phyloP scores from a whole-genome alignment of 257 asterid genomes.

The Ocimum tenuiflorum region DNA sequence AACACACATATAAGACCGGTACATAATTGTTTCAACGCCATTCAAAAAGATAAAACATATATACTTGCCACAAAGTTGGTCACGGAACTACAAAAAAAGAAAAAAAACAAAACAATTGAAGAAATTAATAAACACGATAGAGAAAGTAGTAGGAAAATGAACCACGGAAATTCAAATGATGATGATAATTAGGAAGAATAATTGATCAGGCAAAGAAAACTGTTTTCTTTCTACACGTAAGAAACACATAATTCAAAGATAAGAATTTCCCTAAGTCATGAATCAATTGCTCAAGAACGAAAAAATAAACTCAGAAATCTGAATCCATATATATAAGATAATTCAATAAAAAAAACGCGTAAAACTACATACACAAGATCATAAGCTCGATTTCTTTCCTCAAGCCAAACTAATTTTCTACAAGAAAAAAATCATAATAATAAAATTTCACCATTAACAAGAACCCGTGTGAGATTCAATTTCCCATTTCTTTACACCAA shows the following conservation, averaged over 20 bases:
- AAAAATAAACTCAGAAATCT: slow-evolving; percentile 2
- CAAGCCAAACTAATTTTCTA: slow-evolving; percentile 8
- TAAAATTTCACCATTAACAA: not conserved
- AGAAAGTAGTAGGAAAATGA: too few species aligned
- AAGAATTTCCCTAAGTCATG: not conserved
- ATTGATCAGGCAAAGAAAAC: too few species aligned
- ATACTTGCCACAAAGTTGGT: not conserved
- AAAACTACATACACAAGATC: slow-evolving; percentile 19
- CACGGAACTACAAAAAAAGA: not conserved
- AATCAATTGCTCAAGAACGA: slow-evolving; percentile 1
- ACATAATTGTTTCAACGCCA: too few species aligned
- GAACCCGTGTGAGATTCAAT: not conserved
- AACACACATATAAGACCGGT: not conserved
- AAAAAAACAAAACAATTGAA: too few species aligned
- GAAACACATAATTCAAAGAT: slow-evolving; percentile 6
- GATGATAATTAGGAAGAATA: not conserved
- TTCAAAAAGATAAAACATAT: too few species aligned
- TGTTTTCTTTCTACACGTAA: too few species aligned
- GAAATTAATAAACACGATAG: too few species aligned
- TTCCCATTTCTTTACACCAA: slow-evolving; percentile 13
- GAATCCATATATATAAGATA: slow-evolving; percentile 6
- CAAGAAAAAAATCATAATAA: not conserved
- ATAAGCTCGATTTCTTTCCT: slow-evolving; percentile 4
- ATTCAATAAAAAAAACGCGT: not conserved
- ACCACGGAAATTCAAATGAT: not conserved